Evolutionary conservation across 768 basidiomycete genomes (phyloP).

Genomic region (Hygrocybe coccinea): DNA sequence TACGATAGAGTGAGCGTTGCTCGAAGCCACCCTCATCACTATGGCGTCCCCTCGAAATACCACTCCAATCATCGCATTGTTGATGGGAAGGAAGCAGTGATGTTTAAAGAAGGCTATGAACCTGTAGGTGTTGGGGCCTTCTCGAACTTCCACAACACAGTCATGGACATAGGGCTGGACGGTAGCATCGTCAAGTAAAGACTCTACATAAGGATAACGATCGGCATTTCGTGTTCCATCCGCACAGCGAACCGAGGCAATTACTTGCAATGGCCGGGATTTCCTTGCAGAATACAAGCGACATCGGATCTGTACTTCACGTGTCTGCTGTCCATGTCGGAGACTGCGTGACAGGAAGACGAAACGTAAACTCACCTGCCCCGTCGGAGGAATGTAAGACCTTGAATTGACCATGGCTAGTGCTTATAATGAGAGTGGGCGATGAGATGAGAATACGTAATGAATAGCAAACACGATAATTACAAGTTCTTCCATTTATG

Average conservation of each 20-base stretch:
- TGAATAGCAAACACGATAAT: no score
- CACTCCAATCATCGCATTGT: background rate
- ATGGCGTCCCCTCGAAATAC: conserved; percentile 1
- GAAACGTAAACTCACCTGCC: background rate
- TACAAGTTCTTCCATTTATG: no score
- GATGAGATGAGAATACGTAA: no score
- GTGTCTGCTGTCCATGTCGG: background rate
- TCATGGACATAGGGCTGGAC: conserved; percentile 3
- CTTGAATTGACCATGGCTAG: background rate
- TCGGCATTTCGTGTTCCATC: background rate
- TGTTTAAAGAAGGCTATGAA: conserved; percentile 3
- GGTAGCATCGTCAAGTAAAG: background rate
- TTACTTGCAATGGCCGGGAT: background rate
- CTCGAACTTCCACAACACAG: background rate
- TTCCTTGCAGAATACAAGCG: background rate
- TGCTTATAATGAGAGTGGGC: no score
- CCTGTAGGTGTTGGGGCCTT: background rate
- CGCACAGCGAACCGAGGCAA: background rate
- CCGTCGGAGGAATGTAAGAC: background rate
- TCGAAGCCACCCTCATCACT: background rate
- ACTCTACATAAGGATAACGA: conserved; percentile 3
- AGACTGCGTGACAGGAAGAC: background rate
- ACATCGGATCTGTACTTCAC: background rate
- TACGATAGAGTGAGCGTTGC: background rate
- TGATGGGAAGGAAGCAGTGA: background rate